Evolutionary conservation across 1,284 basidiomycete species (phyloP).

Genomic region (Trametes hirsuta): DNA sequence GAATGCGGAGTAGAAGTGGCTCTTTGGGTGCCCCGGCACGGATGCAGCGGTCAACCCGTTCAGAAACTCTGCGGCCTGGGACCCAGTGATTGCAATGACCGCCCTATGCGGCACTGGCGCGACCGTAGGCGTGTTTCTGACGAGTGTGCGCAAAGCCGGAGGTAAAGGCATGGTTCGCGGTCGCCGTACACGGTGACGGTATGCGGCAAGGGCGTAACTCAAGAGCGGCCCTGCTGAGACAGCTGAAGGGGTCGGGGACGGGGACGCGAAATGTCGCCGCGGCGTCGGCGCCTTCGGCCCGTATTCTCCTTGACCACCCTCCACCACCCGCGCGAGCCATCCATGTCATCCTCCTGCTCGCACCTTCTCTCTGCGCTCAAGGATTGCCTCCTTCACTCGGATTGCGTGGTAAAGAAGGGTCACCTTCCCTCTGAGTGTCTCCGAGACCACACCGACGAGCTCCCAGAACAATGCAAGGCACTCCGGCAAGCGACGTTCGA

Average conservation of each 20-base stretch:
- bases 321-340: slow-evolving; percentile 2
- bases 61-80: slow-evolving; percentile 84
- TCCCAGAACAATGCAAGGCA: slow-evolving; percentile 77
- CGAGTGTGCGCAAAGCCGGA: slow-evolving; percentile 45
- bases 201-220: neutral
- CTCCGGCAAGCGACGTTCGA: slow-evolving; percentile 82
- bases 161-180: slow-evolving; percentile 37
- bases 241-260: neutral
- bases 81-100: slow-evolving; percentile 79
- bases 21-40: slow-evolving; percentile 51
- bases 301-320: slow-evolving; percentile 15
- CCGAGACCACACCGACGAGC: slow-evolving; percentile 67
- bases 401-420: slow-evolving; percentile 80
- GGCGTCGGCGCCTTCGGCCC: slow-evolving; percentile 17
- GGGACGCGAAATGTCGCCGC: slow-evolving; percentile 4
- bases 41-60: slow-evolving; percentile 82
- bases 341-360: slow-evolving; percentile 80
- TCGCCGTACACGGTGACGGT: neutral
- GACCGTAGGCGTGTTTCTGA: slow-evolving; percentile 56
- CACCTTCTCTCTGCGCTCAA: slow-evolving; percentile 75
- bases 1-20: slow-evolving; percentile 79
- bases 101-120: slow-evolving; percentile 67
- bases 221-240: neutral
- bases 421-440: slow-evolving; percentile 79
- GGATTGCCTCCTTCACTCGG: slow-evolving; percentile 77